Evolutionary conservation across 257 asterid genomes (phyloP), one percentile per base, ranked within the genome.

Genomic region (Solanum dulcamara): DNA sequence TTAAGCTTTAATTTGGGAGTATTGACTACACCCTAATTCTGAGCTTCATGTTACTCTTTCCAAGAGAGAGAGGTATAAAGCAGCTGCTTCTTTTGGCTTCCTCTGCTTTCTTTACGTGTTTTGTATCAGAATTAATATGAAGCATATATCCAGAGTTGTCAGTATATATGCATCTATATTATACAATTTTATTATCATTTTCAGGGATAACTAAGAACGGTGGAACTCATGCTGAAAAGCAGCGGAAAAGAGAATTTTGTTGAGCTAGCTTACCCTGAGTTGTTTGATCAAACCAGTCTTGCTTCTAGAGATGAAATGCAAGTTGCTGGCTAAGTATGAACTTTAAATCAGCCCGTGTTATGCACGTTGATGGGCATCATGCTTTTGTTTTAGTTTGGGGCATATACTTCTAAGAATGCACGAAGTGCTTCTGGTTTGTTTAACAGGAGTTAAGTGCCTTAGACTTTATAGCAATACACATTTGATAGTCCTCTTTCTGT

Each of bases 401-500:
- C 80, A 86, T 57, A 74, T 87, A 87, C 87, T 86, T 90, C 38
- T 35, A 85, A 81, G 84, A 28, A 88, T 62, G 86, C 66, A 42
- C 37, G 11, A 14, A 79, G 72, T 86, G 83, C 74, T 82, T 66
- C 83, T 68, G 83, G 81, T 68, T 59, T 51, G 84, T 88, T 70
- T 81, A 84, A 88, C 86, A 88, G 68, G 86, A 81, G 72, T 86
- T 67, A 81, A 81, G 35, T 62, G 86, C 86, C 67, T 70, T 51
- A 82, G 84, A 71, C 66, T 84, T 77, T 38, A 81, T 77, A 71
- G 48, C 11, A 5, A 30, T 44, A 80, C 57, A 84, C 88, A 50
- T 88, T 15, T 81, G 62, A 35, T 88, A 84, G 88, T 77, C 48
- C 55, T 77, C 42, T 68, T 26, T 90, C 86, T 88, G 94, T 91